phyloP scores from a whole-genome alignment of 202 grass and related monocot species.

The Zizania palustris region DNA sequence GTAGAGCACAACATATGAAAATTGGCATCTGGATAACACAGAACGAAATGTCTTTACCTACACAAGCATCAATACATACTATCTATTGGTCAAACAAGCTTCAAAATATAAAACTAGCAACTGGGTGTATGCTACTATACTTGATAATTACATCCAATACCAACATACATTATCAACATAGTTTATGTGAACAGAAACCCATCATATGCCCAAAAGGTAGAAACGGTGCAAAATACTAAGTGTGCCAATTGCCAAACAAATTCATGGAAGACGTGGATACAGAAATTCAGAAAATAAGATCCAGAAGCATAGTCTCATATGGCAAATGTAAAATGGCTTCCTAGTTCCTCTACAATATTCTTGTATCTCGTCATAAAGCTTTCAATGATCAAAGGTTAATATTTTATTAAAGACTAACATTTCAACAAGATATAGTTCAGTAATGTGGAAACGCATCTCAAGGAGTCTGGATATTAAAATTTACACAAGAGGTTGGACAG shows the following conservation, averaged over 20 bases:
- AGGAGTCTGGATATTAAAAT: not conserved
- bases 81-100: slow-evolving; percentile 13
- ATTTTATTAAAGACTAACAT: not conserved
- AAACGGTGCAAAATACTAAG: not conserved
- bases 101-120: slow-evolving; percentile 16
- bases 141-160: not conserved
- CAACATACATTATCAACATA: not conserved
- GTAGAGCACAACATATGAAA: not conserved
- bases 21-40: not conserved
- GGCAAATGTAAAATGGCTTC: slow-evolving; percentile 13
- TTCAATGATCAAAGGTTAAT: not conserved
- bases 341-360: slow-evolving; percentile 16
- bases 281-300: not conserved
- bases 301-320: slow-evolving; percentile 7
- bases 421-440: not conserved
- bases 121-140: not conserved
- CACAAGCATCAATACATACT: not conserved
- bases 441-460: slow-evolving; percentile 9
- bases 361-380: slow-evolving; percentile 2
- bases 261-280: slow-evolving; percentile 1
- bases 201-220: not conserved
- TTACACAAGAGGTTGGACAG: slow-evolving; percentile 29
- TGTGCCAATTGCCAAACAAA: slow-evolving; percentile 1
- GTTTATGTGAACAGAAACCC: not conserved
- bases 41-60: not conserved